Base-by-base conservation (phyloP, 2,329 filamentous ascomycete genomes). In the Colletotrichum sp. region DNA sequence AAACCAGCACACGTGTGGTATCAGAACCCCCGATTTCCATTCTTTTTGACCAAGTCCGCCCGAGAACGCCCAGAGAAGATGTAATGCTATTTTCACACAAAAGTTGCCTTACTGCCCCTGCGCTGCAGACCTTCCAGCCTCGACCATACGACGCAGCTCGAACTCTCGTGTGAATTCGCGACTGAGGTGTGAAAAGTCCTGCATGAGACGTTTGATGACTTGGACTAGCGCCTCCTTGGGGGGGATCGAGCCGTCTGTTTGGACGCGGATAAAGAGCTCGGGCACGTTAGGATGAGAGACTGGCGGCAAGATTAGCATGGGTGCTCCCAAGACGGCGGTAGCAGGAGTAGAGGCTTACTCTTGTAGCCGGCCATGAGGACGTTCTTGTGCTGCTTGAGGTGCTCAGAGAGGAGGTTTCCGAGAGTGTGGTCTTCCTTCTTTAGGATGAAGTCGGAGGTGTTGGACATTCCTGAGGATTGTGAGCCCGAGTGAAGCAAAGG, bases 381-480 rank as follows among this genome's bases (percentile, higher is more conserved):
- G 83, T 98, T 93, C 21, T 92, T 91, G 81, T 95, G 94, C 84
- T 95, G 93, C 87, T 97, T 93, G 73, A 99, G 93, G 81, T 96
- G 95, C 81, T 95, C 93, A 64, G 94, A 92, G 72, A 99, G 90
- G 72, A 99, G 90, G 85, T 99, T 98, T 80, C 94, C 97, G 30
- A 99, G 91, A 2, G 96, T 98, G 86, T 98, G 96, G 81, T 99
- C 97, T 85, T 99, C 97, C 85, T 98, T 99, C 86, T 95, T 95
- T 86, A 99, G 93, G 75, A 95, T 93, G 87, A 99, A 99, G 85
- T 98, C 95, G 12, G 95, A 95, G n/a, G 95, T 96, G 84, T 98
- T 98, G 26, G 96, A 95, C 83, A 98, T 96, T 82, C 95, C 96
- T 97, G 18, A 30, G 26, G 10, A n/a, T 28, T 21, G 24, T 55